Conservation (phyloP, 2,329 filamentous ascomycete species). For the Colletotrichum incanum region DNA sequence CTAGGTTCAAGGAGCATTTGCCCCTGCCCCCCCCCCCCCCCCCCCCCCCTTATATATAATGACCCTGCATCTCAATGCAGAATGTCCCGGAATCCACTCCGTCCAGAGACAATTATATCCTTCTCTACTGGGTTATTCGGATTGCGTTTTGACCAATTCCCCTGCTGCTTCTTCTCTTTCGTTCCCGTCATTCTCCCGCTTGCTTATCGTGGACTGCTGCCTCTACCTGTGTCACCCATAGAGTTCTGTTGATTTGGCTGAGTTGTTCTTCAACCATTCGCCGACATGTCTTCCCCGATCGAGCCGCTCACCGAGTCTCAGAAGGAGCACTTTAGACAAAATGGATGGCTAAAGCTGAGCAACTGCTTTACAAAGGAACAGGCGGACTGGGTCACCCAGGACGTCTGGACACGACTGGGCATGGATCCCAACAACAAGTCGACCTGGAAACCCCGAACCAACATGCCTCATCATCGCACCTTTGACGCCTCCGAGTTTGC, state of each 20-base stretch:
- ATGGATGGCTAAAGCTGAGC: constrained; percentile 56
- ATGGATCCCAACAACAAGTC: constrained; percentile 75
- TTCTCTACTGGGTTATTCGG: background rate
- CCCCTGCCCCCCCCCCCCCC: too few relatives aligned
- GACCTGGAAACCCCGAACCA: constrained; percentile 75
- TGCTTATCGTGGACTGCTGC: background rate
- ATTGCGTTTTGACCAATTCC: background rate
- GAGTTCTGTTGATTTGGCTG: background rate
- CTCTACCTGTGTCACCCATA: background rate
- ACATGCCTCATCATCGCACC: constrained; percentile 75
- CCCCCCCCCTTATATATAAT: too few relatives aligned
- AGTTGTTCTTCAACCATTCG: background rate
- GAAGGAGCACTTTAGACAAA: constrained; percentile 58
- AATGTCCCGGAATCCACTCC: too few relatives aligned
- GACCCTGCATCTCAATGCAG: background rate
- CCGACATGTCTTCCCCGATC: constrained; percentile 22
- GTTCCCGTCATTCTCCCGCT: background rate
- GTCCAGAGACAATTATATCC: background rate
- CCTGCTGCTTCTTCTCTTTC: background rate
- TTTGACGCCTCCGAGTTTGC: constrained; percentile 71
- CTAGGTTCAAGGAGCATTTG: background rate
- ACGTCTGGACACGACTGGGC: constrained; percentile 76
- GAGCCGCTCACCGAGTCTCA: constrained; percentile 55
- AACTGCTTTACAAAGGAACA: constrained; percentile 57
- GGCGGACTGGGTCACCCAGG: constrained; percentile 53